Evolutionary conservation across 345 rosid genomes (phyloP), one percentile per base, ranked within the genome.

Genomic region (Eutrema heterophyllum): DNA sequence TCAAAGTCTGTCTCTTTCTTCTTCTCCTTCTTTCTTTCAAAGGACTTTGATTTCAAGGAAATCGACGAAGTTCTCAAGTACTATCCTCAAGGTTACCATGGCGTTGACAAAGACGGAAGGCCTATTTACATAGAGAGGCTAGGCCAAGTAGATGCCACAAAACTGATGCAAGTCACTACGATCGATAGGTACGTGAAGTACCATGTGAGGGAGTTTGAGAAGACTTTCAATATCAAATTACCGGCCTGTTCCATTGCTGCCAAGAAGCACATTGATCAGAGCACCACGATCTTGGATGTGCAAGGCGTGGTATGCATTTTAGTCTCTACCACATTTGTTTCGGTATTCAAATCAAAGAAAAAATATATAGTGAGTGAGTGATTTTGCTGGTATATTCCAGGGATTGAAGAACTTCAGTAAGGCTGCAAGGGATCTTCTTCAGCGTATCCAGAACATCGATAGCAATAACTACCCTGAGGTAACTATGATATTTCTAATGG

Each of bases 81-180:
- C 78, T 94, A 94, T 63, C 96, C 98, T 3, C 98, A 94, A 79
- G 98, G 96, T 60, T 82, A 91, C 73, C 98, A 94, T 67, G 98
- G 98, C 0, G 84, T 89, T 43, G 98, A 94, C 75, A 94, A 88
- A 84, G 98, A 91, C 0, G 97, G 97, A 57, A 76, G 92, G 45
- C 97, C 97, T 21, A 67, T 91, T 9, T 91, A 91, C 84, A 91
- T 94, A 5, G 98, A 94, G 72, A 82, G 86, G 67, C 74, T 94
- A 40, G 97, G 98, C 40, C 89, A 81, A 79, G 92, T 91, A 18
- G 98, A 94, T 72, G 81, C 90, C 33, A 85, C 75, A 80, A 94
- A 94, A 83, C 77, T 94, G 74, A 75, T 87, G 86, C 91, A 91
- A 82, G 97, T 87, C 66, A 94, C 98, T n/a, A 86, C 92, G 21